A percentile compares a stretch with the other conserved stretches of the same genome.
phyloP scores from a whole-genome alignment of 148 eudicot genomes.

The Vaccinium macrocarpon region DNA sequence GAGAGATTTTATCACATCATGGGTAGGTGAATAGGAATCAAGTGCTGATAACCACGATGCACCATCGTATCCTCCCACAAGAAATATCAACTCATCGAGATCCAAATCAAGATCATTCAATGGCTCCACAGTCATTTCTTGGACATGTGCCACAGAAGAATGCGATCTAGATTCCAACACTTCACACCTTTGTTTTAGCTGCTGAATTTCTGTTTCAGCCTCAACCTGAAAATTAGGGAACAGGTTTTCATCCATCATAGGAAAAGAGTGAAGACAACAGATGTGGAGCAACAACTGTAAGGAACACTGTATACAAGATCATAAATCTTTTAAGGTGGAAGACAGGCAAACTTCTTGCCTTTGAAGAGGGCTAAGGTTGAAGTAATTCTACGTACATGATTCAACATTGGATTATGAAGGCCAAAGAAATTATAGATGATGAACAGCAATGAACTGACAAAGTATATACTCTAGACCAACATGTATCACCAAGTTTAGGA shows the following conservation, averaged over 20 bases:
- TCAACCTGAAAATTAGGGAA: conserved; percentile 36
- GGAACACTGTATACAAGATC: background rate
- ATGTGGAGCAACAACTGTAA: background rate
- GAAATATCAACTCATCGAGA: conserved; percentile 39
- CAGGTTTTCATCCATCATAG: conserved; percentile 10
- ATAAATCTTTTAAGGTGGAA: background rate
- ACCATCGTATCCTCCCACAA: conserved; percentile 79
- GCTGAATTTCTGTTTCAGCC: conserved; percentile 41
- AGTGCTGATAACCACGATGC: conserved; percentile 51
- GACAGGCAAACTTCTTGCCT: background rate
- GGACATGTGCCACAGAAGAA: conserved; percentile 18
- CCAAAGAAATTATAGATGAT: background rate
- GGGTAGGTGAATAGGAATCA: conserved; percentile 56
- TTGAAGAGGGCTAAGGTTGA: background rate
- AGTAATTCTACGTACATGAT: background rate
- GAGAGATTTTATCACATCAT: conserved; percentile 46
- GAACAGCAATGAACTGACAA: background rate
- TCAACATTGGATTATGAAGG: background rate
- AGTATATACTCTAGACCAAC: background rate
- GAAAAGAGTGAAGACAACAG: background rate
- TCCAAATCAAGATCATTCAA: conserved; percentile 35
- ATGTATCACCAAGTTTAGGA: background rate
- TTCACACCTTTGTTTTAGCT: conserved; percentile 34
- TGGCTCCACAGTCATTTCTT: conserved; percentile 21
- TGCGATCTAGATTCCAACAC: conserved; percentile 30